Conservation (phyloP, 2,329 filamentous ascomycete genomes). For the Thermomyces lanuginosus region DNA sequence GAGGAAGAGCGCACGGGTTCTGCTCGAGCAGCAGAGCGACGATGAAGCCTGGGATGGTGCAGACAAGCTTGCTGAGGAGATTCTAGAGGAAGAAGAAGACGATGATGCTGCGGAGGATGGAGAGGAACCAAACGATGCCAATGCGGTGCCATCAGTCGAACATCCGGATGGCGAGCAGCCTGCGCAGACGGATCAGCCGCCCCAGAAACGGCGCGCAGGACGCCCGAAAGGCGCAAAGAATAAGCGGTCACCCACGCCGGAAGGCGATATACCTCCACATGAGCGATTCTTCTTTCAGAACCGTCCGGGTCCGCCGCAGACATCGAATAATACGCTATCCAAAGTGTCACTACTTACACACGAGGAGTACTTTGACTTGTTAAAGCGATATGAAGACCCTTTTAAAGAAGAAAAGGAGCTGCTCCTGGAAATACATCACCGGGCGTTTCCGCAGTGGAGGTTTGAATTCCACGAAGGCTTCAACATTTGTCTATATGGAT, state of each 20-base stretch:
- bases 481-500: constrained; percentile 81
- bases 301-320: constrained; percentile 61
- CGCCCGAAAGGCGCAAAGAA: constrained; percentile 41
- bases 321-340: constrained; percentile 69
- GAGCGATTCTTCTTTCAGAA: constrained; percentile 93
- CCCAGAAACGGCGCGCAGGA: constrained; percentile 38
- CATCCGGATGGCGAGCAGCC: constrained; percentile 17
- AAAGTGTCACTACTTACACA: constrained; percentile 65
- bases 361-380: constrained; percentile 70
- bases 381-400: constrained; percentile 48
- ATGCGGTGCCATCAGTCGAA: constrained; percentile 14
- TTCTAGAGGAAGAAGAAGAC: constrained; percentile 39
- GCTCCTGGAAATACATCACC: constrained; percentile 57
- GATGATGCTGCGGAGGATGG: constrained; percentile 13
- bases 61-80: constrained; percentile 51
- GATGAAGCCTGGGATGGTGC: constrained; percentile 47
- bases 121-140: constrained; percentile 10
- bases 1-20: constrained; percentile 61
- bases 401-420: constrained; percentile 55
- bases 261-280: constrained; percentile 65
- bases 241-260: constrained; percentile 60
- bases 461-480: constrained; percentile 82
- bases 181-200: constrained; percentile 26
- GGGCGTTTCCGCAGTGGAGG: constrained; percentile 77
- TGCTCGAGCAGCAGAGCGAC: constrained; percentile 62